Percentiles rank a stretch among this genome's conserved stretches.
These are phyloP conservation scores for Wickerhamiella australiensis DNA, from an alignment of 805 yeast species.

Conservation along the genomic window DNA sequence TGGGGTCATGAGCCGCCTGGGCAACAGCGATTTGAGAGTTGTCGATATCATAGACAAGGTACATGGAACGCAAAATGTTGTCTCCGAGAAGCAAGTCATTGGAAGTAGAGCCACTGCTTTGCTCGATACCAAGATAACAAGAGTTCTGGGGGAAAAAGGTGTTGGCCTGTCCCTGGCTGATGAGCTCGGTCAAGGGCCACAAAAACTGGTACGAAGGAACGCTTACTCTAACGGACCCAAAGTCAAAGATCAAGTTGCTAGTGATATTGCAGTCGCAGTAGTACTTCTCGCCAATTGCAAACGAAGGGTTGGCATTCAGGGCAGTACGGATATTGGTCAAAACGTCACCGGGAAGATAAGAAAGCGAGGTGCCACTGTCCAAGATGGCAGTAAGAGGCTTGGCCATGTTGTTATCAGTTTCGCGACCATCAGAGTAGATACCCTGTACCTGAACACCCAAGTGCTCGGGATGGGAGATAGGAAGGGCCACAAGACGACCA, in stretches of 20 bases:
- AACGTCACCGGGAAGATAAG: conserved; percentile 36
- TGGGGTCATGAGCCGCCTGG: conserved; percentile 22
- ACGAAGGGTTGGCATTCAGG: conserved; percentile 31
- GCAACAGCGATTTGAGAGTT: conserved; percentile 44
- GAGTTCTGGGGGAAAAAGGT: conserved; percentile 29
- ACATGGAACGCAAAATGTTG: conserved; percentile 45
- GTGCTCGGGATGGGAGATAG: conserved; percentile 28
- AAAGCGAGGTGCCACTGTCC: conserved; percentile 48
- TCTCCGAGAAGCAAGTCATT: conserved; percentile 45
- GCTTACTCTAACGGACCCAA: conserved; percentile 23
- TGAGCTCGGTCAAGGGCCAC: conserved; percentile 29
- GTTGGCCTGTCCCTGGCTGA: conserved; percentile 23
- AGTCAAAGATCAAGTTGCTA: conserved; percentile 22
- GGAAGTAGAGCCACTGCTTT: conserved; percentile 19
- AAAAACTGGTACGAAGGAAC: conserved; percentile 28
- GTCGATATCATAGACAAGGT: conserved; percentile 52
- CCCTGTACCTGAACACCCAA: conserved; percentile 26
- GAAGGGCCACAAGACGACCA: conserved; percentile 34
- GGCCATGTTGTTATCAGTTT: conserved; percentile 19
- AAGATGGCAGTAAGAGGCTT: conserved; percentile 30
- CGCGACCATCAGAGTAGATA: conserved; percentile 23
- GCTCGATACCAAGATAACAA: conserved; percentile 29
- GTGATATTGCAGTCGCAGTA: conserved; percentile 31
- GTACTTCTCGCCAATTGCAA: conserved; percentile 27
- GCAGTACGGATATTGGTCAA: conserved; percentile 27